Base-by-base conservation (phyloP, 768 basidiomycete species). In the Rhodotorula babjevae region DNA sequence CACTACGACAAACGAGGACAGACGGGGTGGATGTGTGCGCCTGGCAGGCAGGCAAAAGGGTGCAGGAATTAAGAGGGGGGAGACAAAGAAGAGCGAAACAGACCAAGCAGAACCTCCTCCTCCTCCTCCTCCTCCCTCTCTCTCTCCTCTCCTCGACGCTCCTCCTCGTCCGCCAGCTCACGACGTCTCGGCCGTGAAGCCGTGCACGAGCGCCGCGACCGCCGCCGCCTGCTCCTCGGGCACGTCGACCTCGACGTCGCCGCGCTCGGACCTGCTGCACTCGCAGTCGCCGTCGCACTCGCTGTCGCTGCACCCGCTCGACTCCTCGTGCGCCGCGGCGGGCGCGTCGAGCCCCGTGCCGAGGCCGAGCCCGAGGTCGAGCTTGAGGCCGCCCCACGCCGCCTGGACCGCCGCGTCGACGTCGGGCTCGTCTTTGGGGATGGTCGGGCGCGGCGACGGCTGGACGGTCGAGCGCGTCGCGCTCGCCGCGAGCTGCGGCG, bases 401-500 rank as follows among this genome's bases (percentile, higher is more conserved):
- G 3, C 29, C 8, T n/a, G 25, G 40, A 27, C 19, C 25, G 23
- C 40, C 23, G 7, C 23, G 33, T 15, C 10, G 23, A 1, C 31
- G 18, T 7, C 14, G 16, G 14, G 19, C 50, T 23, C 33, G 29
- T 12, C 16, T 27, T 46, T 46, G 44, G 36, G 36, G 36, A 36
- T 36, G 19, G 21, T 27, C 50, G 50, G 23, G 10, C 25, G 33
- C 89, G 90, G 31, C 12, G 33, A 21, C 19, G 57, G 46, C 49
- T 59, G 65, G 5, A 52, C 58, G 23, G 65, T 67, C 47, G 58
- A 60, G 33, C 65, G 49, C 33, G 65, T 67, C 36, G 65, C 57
- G 58, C 58, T 59, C 19, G 47, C 12, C 16, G 65, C 33, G 36
- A 50, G 63, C 25, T 55, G 61, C 33, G 62, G 50, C 49, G 27